These are phyloP conservation scores for Hygrocybe punicea DNA, from an alignment of 768 basidiomycete species.

Conservation along the genomic window DNA sequence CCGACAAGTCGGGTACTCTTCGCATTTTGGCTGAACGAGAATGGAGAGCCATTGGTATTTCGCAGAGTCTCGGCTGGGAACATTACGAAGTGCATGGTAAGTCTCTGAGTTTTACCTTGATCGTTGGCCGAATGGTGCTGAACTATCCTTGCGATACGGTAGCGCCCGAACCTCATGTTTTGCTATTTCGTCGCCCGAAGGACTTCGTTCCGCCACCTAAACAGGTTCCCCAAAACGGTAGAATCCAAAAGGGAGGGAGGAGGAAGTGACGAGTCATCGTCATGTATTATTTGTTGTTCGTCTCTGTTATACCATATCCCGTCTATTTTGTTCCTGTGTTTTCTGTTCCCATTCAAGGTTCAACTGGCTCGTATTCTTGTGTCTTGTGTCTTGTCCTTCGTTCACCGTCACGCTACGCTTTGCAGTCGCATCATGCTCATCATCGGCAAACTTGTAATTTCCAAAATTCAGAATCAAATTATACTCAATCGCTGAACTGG, in stretches of 20 bases:
- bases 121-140: not conserved
- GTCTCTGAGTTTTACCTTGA: conserved; percentile 15
- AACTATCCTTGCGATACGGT: not conserved
- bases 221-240: conserved; percentile 24
- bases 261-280: conserved; percentile 37
- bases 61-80: conserved; percentile 94
- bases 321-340: conserved; percentile 6
- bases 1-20: conserved; percentile 70
- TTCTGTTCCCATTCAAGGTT: conserved; percentile 31
- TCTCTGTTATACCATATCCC: not conserved
- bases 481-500: no score
- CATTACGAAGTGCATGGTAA: conserved; percentile 96
- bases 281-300: not conserved
- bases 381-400: not conserved
- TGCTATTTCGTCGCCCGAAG: conserved; percentile 84
- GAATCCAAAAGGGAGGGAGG: conserved; percentile 35
- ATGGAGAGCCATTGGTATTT: conserved; percentile 96
- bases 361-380: not conserved
- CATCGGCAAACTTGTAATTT: conserved; percentile 69
- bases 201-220: conserved; percentile 57
- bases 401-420: not conserved
- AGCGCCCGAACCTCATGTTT: conserved; percentile 92
- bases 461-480: conserved; percentile 59
- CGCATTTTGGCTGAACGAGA: conserved; percentile 82
- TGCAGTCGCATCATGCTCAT: conserved; percentile 41